phyloP scores from a whole-genome alignment of 352 stramenopile genomes.

The Phytophthora citrophthora region DNA sequence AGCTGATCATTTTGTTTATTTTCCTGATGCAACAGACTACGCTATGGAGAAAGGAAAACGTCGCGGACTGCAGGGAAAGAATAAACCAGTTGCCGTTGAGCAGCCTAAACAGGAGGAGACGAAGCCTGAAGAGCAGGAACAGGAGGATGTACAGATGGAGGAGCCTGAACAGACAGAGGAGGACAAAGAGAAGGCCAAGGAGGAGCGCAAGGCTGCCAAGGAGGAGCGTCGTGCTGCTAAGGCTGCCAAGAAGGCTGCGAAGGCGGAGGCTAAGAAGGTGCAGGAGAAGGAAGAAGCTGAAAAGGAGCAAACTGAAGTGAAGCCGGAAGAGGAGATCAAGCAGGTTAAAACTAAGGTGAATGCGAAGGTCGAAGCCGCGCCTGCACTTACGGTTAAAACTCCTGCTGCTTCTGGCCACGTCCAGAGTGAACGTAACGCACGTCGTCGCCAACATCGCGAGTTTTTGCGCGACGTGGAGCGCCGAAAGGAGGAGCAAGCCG shows the following conservation, averaged over 20 bases:
- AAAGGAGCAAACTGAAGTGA: conserved; percentile 1
- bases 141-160: conserved; percentile 29
- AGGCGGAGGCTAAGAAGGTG: conserved; percentile 13
- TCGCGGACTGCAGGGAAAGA: conserved; percentile 27
- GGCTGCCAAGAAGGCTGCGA: conserved; percentile 30
- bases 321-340: conserved; percentile 25
- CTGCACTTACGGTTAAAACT: conserved; percentile 6
- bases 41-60: conserved; percentile 76
- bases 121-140: conserved; percentile 16
- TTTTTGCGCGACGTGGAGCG: conserved; percentile 73
- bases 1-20: conserved; percentile 7
- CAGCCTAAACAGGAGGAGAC: conserved; percentile 16
- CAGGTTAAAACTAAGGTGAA: conserved; percentile 23
- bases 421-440: conserved; percentile 84
- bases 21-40: conserved; percentile 48
- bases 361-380: conserved; percentile 28
- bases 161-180: conserved; percentile 15
- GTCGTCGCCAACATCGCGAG: conserved; percentile 77
- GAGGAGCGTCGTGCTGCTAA: conserved; percentile 29
- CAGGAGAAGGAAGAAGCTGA: conserved; percentile 21
- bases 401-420: conserved; percentile 28
- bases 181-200: conserved; percentile 18
- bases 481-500: conserved; percentile 64
- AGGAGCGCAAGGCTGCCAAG: conserved; percentile 35
- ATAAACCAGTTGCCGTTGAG: neutral